Percentiles rank a stretch among this genome's conserved stretches.
Conservation (phyloP, 2,329 filamentous ascomycete genomes). For the Aureobasidium sp. region DNA sequence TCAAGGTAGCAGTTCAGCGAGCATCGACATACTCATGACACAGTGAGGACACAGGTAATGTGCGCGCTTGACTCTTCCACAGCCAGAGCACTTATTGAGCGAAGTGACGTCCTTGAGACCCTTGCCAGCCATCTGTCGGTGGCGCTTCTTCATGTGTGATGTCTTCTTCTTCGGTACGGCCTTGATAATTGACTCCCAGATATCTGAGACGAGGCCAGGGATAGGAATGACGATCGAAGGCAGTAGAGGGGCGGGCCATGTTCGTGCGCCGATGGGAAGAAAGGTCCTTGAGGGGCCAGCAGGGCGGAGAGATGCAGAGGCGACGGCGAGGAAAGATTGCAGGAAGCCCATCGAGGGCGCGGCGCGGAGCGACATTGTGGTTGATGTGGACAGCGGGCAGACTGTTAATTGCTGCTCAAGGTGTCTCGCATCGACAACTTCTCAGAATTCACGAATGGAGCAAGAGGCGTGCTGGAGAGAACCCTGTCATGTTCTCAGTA, state of each 20-base stretch:
- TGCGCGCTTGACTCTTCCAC: constrained; percentile 78
- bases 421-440: constrained; percentile 1
- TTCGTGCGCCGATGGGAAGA: constrained; percentile 35
- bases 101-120: constrained; percentile 82
- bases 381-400: background rate
- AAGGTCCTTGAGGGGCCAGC: constrained; percentile 38
- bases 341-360: constrained; percentile 35
- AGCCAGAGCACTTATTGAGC: constrained; percentile 82
- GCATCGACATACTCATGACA: constrained; percentile 61
- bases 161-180: constrained; percentile 99
- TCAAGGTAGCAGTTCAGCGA: background rate
- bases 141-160: constrained; percentile 89
- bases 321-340: constrained; percentile 48
- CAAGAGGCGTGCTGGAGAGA: background rate
- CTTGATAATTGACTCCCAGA: constrained; percentile 88
- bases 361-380: constrained; percentile 33
- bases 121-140: constrained; percentile 92
- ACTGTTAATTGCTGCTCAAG: background rate
- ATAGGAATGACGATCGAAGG: constrained; percentile 56
- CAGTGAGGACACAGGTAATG: constrained; percentile 86
- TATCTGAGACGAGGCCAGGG: constrained; percentile 64
- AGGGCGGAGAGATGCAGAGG: constrained; percentile 36
- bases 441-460: background rate
- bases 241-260: constrained; percentile 44
- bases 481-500: background rate